Evolutionary conservation across 164 flowering plant genomes (phyloP).

Genomic region (Vitis rotundifolia): DNA sequence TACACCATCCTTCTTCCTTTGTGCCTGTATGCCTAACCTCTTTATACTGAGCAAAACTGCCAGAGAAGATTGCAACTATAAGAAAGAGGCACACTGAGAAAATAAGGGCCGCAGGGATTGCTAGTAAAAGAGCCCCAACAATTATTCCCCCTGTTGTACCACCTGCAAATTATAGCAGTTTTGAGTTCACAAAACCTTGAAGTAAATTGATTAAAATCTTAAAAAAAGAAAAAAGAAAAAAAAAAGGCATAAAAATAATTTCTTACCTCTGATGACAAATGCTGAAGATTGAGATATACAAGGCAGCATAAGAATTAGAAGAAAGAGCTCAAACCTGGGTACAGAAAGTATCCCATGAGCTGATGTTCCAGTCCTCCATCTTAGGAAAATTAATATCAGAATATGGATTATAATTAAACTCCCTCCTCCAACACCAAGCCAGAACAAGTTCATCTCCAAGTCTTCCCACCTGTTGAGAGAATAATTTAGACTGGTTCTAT

Average conservation of each 20-base stretch:
- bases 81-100: slow-evolving; percentile 47
- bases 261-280: slow-evolving; percentile 55
- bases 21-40: slow-evolving; percentile 29
- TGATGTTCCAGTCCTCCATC: slow-evolving; percentile 48
- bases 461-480: slow-evolving; percentile 52
- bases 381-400: slow-evolving; percentile 36
- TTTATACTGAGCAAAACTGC: slow-evolving; percentile 46
- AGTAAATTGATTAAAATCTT: not conserved
- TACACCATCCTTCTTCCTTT: slow-evolving; percentile 27
- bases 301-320: slow-evolving; percentile 54
- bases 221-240: not conserved
- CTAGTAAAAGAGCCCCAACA: slow-evolving; percentile 44
- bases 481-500: not conserved
- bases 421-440: slow-evolving; percentile 55
- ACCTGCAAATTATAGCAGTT: slow-evolving; percentile 27
- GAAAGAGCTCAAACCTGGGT: slow-evolving; percentile 58
- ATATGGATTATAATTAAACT: slow-evolving; percentile 35
- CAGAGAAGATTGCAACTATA: slow-evolving; percentile 36
- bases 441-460: slow-evolving; percentile 60
- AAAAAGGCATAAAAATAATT: not conserved
- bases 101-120: slow-evolving; percentile 51
- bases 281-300: slow-evolving; percentile 60
- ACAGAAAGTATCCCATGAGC: slow-evolving; percentile 44
- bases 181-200: not conserved
- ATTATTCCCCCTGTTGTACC: slow-evolving; percentile 53